These are phyloP conservation scores for Claviceps sp. DNA, from an alignment of 2,329 filamentous ascomycete species.

Conservation along the genomic window DNA sequence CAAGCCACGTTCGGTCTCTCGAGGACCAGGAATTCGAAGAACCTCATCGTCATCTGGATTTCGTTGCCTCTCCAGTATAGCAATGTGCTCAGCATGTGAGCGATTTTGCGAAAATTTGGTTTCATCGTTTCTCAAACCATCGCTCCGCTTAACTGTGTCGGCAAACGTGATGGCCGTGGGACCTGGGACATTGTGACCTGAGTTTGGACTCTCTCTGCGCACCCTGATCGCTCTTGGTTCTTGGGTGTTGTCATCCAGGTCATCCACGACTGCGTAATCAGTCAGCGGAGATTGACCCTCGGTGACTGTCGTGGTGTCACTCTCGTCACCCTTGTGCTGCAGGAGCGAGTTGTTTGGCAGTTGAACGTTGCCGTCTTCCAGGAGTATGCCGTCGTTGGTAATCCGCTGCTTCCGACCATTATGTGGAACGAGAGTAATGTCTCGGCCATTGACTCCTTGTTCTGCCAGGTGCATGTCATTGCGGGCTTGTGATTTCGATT, in stretches of 20 bases:
- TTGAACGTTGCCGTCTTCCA: slow-evolving; percentile 26
- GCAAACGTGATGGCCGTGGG: slow-evolving; percentile 49
- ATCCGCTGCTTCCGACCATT: slow-evolving; percentile 41
- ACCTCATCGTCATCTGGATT: slow-evolving; percentile 60
- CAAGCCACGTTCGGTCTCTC: slow-evolving; percentile 76
- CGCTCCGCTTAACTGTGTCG: slow-evolving; percentile 48
- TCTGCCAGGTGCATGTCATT: slow-evolving; percentile 37
- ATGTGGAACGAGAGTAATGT: slow-evolving; percentile 53
- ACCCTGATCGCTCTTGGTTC: not conserved
- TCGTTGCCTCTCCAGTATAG: slow-evolving; percentile 74
- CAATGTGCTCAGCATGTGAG: slow-evolving; percentile 67
- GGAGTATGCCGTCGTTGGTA: slow-evolving; percentile 46
- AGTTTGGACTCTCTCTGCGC: slow-evolving; percentile 1
- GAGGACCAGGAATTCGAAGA: slow-evolving; percentile 78
- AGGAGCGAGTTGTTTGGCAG: slow-evolving; percentile 9
- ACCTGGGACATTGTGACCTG: slow-evolving; percentile 4
- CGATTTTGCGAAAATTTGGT: slow-evolving; percentile 35
- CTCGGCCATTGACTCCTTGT: slow-evolving; percentile 48
- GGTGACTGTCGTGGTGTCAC: slow-evolving; percentile 18
- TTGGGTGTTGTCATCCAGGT: not conserved
- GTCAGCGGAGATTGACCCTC: slow-evolving; percentile 9
- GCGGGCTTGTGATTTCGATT: slow-evolving; percentile 40
- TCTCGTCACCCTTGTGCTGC: slow-evolving; percentile 23
- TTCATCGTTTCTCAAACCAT: slow-evolving; percentile 36
- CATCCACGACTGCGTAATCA: slow-evolving; percentile 3